Percentiles rank a stretch among this genome's conserved stretches.
Conservation (phyloP, 2,329 filamentous ascomycete genomes). For the Fusarium humuli region DNA sequence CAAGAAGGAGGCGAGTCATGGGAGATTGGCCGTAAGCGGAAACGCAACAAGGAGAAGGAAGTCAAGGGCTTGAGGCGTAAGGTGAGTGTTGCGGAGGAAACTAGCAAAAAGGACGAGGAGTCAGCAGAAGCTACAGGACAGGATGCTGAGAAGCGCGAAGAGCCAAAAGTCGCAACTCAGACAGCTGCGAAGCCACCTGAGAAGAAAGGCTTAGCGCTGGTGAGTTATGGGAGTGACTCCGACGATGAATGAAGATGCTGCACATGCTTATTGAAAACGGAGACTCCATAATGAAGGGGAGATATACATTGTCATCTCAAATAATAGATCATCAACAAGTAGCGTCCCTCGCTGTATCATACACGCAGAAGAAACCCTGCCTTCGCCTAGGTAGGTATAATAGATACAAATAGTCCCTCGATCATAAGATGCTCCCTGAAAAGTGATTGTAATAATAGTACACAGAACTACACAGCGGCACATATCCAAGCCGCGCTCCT, state of each 20-base stretch:
- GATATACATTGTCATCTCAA: constrained; percentile 34
- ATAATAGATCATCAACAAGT: constrained; percentile 26
- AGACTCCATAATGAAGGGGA: constrained; percentile 26
- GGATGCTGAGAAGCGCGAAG: constrained; percentile 23
- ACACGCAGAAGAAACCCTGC: constrained; percentile 22
- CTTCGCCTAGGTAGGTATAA: constrained; percentile 37
- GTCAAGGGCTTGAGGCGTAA: constrained; percentile 50
- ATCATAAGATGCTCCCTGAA: constrained; percentile 19
- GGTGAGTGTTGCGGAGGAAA: constrained; percentile 29
- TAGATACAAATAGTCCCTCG: constrained; percentile 39
- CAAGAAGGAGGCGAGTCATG: constrained; percentile 51
- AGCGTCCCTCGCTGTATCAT: constrained; percentile 36
- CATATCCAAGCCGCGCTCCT: not conserved
- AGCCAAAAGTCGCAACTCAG: constrained; percentile 9
- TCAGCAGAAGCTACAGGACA: constrained; percentile 20
- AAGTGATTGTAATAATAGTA: constrained; percentile 39
- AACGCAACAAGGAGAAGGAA: constrained; percentile 53
- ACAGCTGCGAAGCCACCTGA: constrained; percentile 16
- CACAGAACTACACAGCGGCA: constrained; percentile 31
- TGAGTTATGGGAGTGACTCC: constrained; percentile 64
- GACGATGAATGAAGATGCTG: constrained; percentile 50
- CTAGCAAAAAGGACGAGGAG: constrained; percentile 23
- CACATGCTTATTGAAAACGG: not conserved
- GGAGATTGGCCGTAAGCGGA: constrained; percentile 53
- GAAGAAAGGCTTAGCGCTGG: constrained; percentile 55